A percentile compares a stretch with the other conserved stretches of the same genome.
phyloP scores from a whole-genome alignment of 495 filamentous ascomycete genomes.

The Aspergillus avenaceus region DNA sequence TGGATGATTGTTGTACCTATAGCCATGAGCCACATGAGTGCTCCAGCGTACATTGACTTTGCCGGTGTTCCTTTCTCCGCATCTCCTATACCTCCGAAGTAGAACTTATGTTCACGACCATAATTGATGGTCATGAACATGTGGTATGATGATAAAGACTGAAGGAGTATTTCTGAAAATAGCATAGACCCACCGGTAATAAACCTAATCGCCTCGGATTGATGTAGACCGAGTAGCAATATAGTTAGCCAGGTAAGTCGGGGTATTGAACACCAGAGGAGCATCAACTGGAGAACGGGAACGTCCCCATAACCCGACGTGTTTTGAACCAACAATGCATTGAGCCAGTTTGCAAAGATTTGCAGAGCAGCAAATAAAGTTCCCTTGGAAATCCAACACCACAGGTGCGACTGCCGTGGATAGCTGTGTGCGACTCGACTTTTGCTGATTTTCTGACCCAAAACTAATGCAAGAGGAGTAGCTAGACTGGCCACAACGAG shows the following conservation, averaged over 20 bases:
- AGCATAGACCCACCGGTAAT: slow-evolving; percentile 5
- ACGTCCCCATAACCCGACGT: slow-evolving; percentile 10
- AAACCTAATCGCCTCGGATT: neutral
- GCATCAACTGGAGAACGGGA: slow-evolving; percentile 10
- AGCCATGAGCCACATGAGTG: slow-evolving; percentile 9
- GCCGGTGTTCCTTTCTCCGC: slow-evolving; percentile 1
- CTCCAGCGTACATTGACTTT: slow-evolving; percentile 8
- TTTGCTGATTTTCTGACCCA: slow-evolving; percentile 6
- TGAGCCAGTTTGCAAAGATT: slow-evolving; percentile 10
- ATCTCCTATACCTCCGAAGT: slow-evolving; percentile 11
- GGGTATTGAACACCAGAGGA: slow-evolving; percentile 16
- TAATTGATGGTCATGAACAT: slow-evolving; percentile 13
- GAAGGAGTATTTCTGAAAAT: slow-evolving; percentile 13
- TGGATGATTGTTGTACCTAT: neutral
- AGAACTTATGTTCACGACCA: slow-evolving; percentile 14
- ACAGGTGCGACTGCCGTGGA: slow-evolving; percentile 1
- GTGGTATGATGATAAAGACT: slow-evolving; percentile 11
- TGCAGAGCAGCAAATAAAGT: slow-evolving; percentile 8
- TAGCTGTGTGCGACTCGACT: neutral
- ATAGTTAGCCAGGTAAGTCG: slow-evolving; percentile 8
- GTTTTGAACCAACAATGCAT: slow-evolving; percentile 3
- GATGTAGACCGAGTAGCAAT: slow-evolving; percentile 6
- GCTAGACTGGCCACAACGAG: slow-evolving; percentile 12
- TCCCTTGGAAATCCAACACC: slow-evolving; percentile 11
- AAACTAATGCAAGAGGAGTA: slow-evolving; percentile 6